Evolutionary conservation across 2,329 filamentous ascomycete genomes (phyloP).

Genomic region (Penicillium sp.): DNA sequence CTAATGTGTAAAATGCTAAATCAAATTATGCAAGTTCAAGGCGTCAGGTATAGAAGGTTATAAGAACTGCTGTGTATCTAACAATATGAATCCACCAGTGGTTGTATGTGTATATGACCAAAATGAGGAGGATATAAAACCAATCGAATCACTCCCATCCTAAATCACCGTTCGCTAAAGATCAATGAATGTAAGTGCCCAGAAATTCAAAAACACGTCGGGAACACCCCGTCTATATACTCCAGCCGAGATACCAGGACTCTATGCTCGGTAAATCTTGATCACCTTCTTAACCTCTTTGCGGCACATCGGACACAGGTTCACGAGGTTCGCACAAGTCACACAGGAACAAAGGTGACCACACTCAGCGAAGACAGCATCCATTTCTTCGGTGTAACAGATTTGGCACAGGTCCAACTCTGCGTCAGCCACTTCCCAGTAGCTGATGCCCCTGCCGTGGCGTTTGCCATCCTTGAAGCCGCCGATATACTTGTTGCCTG

Average conservation of each 20-base stretch:
- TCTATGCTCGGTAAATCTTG: constrained; percentile 53
- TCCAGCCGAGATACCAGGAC: not conserved
- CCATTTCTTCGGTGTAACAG: constrained; percentile 59
- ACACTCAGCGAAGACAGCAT: constrained; percentile 61
- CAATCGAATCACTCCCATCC: constrained; percentile 1
- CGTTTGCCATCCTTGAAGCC: constrained; percentile 60
- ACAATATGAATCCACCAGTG: constrained; percentile 9
- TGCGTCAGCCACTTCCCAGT: constrained; percentile 61
- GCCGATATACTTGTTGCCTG: constrained; percentile 60
- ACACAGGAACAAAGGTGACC: constrained; percentile 62
- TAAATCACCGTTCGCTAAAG: constrained; percentile 7
- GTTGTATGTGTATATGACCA: constrained; percentile 4
- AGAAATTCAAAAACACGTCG: not conserved
- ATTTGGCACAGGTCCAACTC: constrained; percentile 59
- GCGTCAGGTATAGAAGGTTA: not conserved
- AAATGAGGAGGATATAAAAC: constrained; percentile 1
- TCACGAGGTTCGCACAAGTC: constrained; percentile 57
- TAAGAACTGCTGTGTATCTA: not conserved
- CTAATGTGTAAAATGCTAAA: not conserved
- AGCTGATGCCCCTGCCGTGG: constrained; percentile 60
- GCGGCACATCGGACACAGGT: constrained; percentile 60
- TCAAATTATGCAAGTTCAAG: not conserved
- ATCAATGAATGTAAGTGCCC: not conserved
- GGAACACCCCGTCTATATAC: not conserved
- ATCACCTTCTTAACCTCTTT: constrained; percentile 56